Percentiles rank a stretch among this genome's conserved stretches.
Conservation (phyloP, 2,329 filamentous ascomycete genomes). For the Pseudogymnoascus sp. region DNA sequence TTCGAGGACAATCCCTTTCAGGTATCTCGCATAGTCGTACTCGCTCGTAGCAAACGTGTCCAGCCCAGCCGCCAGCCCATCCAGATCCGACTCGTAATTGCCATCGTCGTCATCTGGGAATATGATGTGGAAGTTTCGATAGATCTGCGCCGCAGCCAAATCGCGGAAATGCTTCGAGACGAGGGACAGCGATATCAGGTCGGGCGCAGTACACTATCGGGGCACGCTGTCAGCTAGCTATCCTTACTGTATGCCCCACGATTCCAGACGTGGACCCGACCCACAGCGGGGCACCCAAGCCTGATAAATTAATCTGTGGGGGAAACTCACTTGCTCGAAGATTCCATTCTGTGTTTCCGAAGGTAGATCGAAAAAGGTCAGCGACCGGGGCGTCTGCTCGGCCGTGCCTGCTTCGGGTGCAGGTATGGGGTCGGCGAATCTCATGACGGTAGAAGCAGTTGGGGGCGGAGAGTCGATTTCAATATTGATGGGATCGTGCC, state of each 20-base stretch:
- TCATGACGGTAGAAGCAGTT: not conserved
- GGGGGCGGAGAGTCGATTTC: not conserved
- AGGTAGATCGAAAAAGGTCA: constrained; percentile 24
- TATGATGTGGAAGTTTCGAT: constrained; percentile 50
- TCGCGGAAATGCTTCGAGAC: constrained; percentile 50
- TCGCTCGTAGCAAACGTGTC: constrained; percentile 55
- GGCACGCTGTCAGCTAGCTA: not conserved
- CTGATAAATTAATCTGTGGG: not conserved
- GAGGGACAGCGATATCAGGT: constrained; percentile 49
- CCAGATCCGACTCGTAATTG: constrained; percentile 43
- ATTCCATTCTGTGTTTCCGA: constrained; percentile 27
- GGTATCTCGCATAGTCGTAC: constrained; percentile 52
- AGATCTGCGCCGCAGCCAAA: constrained; percentile 48
- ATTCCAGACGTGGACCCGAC: constrained; percentile 1
- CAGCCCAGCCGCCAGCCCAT: constrained; percentile 48
- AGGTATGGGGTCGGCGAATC: not conserved
- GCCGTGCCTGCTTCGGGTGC: not conserved
- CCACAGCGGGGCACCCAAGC: constrained; percentile 2
- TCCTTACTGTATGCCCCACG: constrained; percentile 7
- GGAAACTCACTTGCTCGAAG: constrained; percentile 27
- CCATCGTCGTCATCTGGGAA: constrained; percentile 52
- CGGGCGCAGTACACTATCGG: constrained; percentile 40
- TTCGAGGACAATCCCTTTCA: constrained; percentile 48
- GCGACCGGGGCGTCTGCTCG: not conserved
- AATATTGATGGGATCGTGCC: not conserved